These are phyloP conservation scores for Dovyalis caffra DNA, from an alignment of 345 rosid genomes.

Conservation along the genomic window DNA sequence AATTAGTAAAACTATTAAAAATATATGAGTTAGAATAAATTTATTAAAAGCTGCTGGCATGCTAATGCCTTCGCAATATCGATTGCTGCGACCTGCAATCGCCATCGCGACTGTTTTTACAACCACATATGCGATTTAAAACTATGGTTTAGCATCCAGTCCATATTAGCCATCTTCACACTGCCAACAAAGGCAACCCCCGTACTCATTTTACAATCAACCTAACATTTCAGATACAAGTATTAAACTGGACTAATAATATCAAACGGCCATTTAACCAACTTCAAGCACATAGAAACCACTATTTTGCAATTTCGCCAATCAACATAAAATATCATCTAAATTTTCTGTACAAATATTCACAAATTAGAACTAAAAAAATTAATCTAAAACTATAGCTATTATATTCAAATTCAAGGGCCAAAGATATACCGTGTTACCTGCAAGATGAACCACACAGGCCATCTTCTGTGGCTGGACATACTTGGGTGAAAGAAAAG, in stretches of 20 bases:
- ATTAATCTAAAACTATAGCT: not conserved
- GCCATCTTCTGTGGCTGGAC: constrained; percentile 85
- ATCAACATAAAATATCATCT: not conserved
- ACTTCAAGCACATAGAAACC: constrained; percentile 4
- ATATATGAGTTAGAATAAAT: too few species aligned
- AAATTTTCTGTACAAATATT: not conserved
- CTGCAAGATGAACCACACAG: constrained; percentile 99
- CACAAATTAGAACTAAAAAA: not conserved
- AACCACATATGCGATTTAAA: too few species aligned
- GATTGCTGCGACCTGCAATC: too few species aligned
- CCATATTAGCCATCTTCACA: not conserved
- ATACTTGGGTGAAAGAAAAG: constrained; percentile 74
- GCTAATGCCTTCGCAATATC: too few species aligned
- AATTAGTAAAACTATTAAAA: too few species aligned
- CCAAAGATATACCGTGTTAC: constrained; percentile 34
- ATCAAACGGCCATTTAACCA: not conserved
- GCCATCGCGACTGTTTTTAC: too few species aligned
- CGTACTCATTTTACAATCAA: not conserved
- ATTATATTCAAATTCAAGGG: not conserved
- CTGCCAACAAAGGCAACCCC: not conserved
- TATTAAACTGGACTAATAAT: not conserved
- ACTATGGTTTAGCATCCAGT: constrained; percentile 4
- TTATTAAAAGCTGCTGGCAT: too few species aligned
- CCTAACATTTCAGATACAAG: not conserved
- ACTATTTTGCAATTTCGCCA: not conserved